These are phyloP conservation scores for Mucor irregularis DNA, from an alignment of 371 early-diverging fungal species.

Conservation along the genomic window DNA sequence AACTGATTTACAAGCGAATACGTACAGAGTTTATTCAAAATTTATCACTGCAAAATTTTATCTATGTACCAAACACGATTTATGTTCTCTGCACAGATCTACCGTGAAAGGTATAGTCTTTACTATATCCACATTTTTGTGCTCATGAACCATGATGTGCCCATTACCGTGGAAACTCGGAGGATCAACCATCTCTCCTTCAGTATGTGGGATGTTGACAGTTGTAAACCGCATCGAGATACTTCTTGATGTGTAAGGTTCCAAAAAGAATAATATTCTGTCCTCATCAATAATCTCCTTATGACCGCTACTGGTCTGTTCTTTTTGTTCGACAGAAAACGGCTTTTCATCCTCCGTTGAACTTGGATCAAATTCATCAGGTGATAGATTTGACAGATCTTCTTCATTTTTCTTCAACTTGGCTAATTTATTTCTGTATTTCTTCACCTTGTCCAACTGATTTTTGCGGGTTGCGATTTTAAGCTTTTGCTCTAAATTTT, in stretches of 20 bases:
- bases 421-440: slow-evolving; percentile 75
- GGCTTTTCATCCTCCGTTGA: not conserved
- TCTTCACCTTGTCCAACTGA: slow-evolving; percentile 82
- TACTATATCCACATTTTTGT: slow-evolving; percentile 10
- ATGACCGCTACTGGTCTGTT: not conserved
- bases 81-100: not conserved
- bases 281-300: not conserved
- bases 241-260: slow-evolving; percentile 4
- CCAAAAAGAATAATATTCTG: slow-evolving; percentile 1
- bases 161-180: not conserved
- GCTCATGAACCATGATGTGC: slow-evolving; percentile 13
- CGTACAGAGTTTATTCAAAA: no score
- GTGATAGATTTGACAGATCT: not conserved
- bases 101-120: slow-evolving; percentile 13
- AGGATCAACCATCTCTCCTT: not conserved
- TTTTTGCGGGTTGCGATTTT: slow-evolving; percentile 94
- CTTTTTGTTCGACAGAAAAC: not conserved
- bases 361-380: no score
- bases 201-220: not conserved
- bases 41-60: no score
- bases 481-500: slow-evolving; percentile 92
- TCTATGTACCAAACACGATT: no score
- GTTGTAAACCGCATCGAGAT: slow-evolving; percentile 7
- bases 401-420: slow-evolving; percentile 27
- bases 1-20: no score